Conservation (phyloP, 768 basidiomycete species). For the Leccinellum rugosiceps region DNA sequence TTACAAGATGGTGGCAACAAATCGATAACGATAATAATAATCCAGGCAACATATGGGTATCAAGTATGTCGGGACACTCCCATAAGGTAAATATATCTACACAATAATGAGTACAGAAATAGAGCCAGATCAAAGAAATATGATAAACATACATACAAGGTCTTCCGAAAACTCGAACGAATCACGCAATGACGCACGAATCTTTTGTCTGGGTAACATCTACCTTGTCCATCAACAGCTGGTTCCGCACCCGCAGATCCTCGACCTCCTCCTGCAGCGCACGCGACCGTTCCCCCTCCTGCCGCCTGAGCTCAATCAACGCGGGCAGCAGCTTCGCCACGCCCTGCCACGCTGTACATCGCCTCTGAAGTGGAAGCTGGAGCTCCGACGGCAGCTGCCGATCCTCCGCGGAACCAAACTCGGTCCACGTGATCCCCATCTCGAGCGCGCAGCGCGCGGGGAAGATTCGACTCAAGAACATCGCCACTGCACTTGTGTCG, state of each 20-base stretch:
- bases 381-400: slow-evolving; percentile 8
- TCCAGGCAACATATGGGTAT: neutral
- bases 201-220: slow-evolving; percentile 17
- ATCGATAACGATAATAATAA: neutral
- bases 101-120: neutral
- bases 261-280: slow-evolving; percentile 45
- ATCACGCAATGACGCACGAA: slow-evolving; percentile 31
- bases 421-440: slow-evolving; percentile 48
- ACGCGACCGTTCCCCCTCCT: slow-evolving; percentile 40
- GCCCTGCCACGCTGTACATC: slow-evolving; percentile 41
- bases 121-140: neutral
- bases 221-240: slow-evolving; percentile 39
- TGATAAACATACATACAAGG: neutral
- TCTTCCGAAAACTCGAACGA: neutral
- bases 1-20: neutral
- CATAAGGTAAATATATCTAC: neutral
- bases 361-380: slow-evolving; percentile 10
- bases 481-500: slow-evolving; percentile 42
- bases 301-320: slow-evolving; percentile 39
- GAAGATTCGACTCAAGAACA: slow-evolving; percentile 52
- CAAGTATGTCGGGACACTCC: neutral
- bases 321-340: slow-evolving; percentile 43
- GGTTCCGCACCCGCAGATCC: slow-evolving; percentile 46
- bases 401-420: slow-evolving; percentile 14
- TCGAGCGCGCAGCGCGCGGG: slow-evolving; percentile 42